Base-by-base conservation (phyloP, 257 asterid species). In the Leonotis leonurus region DNA sequence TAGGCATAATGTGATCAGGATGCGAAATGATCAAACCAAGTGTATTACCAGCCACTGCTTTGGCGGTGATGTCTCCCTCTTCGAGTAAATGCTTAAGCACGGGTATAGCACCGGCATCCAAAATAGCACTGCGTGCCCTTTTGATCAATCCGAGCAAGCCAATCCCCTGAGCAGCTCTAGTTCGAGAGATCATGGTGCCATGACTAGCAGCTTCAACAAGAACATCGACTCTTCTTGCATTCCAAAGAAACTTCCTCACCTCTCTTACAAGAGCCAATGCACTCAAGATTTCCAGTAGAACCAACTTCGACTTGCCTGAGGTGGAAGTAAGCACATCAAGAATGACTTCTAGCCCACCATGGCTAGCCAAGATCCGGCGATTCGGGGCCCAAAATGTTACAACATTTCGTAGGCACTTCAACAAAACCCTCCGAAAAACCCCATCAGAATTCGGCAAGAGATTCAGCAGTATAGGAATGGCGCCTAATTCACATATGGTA, bases 111-210 rank as follows among this genome's bases (percentile, higher is more conserved):
- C 90, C 90, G 5, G 64, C 76, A 37, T 69, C 69, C 4, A 78
- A 77, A 48, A 85, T 76, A 4, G 51, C 37, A 4, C 56, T 71
- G 30, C 83, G 71, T 16, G 84, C 80, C 55, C 77, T 69, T 76
- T 75, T 81, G 13, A 68, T 76, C 77, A 81, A 37, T 53, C 83
- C 90, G 26, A 85, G 81, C 33, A 81, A 60, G 52, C 88, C 90
- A 26, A 83, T 75, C 33, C 83, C 86, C 60, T 85, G 90, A 69
- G 90, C 90, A 18, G 88, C 88, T 64, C 90, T 59, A 35, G 84
- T 75, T 72, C 90, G 81, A 55, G 94, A 85, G 46, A 71, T 36
- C 78, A 71, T 55, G 73, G 79, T 64, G 55, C 94, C 94, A 64
- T 44, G 21, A 32, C 72, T 56, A 37, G 78, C 84, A 37, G 90